Base-by-base conservation (phyloP, 1,139 yeast species). In the Lipomyces yarrowii region DNA sequence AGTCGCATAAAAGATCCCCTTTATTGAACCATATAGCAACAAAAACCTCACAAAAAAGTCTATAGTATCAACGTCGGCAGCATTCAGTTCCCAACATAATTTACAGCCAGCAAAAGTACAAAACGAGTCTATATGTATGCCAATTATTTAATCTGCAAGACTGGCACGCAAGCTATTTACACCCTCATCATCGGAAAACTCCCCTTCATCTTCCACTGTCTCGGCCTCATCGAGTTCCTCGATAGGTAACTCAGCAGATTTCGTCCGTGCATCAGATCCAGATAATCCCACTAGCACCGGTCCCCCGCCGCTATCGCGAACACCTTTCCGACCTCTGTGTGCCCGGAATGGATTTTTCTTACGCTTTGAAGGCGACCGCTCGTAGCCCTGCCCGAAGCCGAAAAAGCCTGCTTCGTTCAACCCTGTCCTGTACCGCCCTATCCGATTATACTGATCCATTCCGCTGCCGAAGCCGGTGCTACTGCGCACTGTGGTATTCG, bases 151-250 rank as follows among this genome's bases (percentile, higher is more conserved):
- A 42, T 42, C 48, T 4, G 48, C 48, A 21, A 42, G 48, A n/a
- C 48, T 42, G 18, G 48, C 18, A 42, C 48, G 48, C 23, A 21
- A 7, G 8, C 48, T 42, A 21, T 56, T 56, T 35, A 51, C 63
- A n/a, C 46, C 32, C 39, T 39, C 64, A 57, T 57, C 56, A 18
- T 53, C 65, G 7, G 64, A 57, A 10, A 51, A 8, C 35, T 55
- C 62, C 23, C 4, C 62, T 37, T 26, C 62, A 6, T 59, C 60
- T 13, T 57, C 61, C 18, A 59, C 64, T 5, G 64, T 58, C 51
- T 35, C 57, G 11, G 64, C 57, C 64, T 54, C 59, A 30, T 48
- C 64, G 51, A 48, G 30, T n/a, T 60, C 63, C 15, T 60, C 63
- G 15, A 39, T 60, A 13, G 33, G n/a, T 54, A 21, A 26, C 48